Base-by-base conservation (phyloP, 2,329 filamentous ascomycete species). In the Fusarium transvaalense region DNA sequence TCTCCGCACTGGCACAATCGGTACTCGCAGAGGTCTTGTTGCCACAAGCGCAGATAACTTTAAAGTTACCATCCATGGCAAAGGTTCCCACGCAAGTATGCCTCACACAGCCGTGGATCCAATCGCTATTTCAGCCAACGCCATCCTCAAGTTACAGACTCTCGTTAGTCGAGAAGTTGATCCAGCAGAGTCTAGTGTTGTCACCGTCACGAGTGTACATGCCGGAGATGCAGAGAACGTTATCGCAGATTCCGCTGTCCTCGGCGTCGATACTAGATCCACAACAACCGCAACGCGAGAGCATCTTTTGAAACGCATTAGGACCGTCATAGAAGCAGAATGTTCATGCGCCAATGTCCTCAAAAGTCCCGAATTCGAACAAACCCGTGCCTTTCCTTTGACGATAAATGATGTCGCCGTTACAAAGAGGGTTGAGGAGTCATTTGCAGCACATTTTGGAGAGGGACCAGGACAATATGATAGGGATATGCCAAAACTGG, bases 311-410 rank as follows among this genome's bases (percentile, higher is more conserved):
- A 69, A 69, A 1, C 70, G 78, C 0, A 80, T 85, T 14, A 70
- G 74, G 54, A 72, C 79, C 2, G 80, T 85, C 14, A 81, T 90
- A 0, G 76, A 83, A 14, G 84, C 85, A 0, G 88, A 91, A 67
- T 84, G 83, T 25, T 59, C 76, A 6, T 88, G 87, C 1, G 79
- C 79, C 5, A 83, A 83, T 4, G 80, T 80, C 0, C 77, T 79
- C 0, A 70, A 77, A 43, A 73, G 78, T 17, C 86, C 87, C 0
- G 76, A 72, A 2, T 79, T 88, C 29, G 77, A 76, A 15, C 74
- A 75, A 27, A 82, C 78, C 0, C 71, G 74, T 0, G 77, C 78
- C 3, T 82, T 84, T 9, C 87, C 87, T 0, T 73, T 85, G 1
- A 83, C 84, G 0, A 78, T 84, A 61, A 89, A 89, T 61, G 85